Conservation (phyloP, 2,329 filamentous ascomycete genomes). For the Colletotrichum kahawae region DNA sequence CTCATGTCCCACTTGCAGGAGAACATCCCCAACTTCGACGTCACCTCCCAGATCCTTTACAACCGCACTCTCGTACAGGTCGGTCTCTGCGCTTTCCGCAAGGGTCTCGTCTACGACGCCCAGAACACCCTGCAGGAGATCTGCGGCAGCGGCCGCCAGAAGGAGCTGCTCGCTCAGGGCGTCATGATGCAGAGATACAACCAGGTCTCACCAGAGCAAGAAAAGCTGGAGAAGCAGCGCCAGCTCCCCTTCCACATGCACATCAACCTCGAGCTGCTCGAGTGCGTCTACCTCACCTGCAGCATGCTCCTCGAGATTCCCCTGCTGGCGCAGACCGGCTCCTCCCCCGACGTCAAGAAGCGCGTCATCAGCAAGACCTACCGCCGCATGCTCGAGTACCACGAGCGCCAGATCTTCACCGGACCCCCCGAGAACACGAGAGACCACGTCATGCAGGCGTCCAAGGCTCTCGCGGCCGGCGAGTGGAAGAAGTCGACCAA, state of each 20-base stretch:
- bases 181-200: slow-evolving; percentile 98
- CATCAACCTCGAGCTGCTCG: slow-evolving; percentile 97
- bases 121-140: slow-evolving; percentile 98
- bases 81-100: slow-evolving; percentile 96
- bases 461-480: slow-evolving; percentile 92
- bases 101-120: slow-evolving; percentile 94
- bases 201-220: slow-evolving; percentile 96
- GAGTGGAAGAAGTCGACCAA: slow-evolving; percentile 98
- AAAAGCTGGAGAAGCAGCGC: slow-evolving; percentile 94
- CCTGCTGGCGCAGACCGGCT: slow-evolving; percentile 93
- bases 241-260: slow-evolving; percentile 99
- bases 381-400: slow-evolving; percentile 98
- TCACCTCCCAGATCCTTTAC: slow-evolving; percentile 97
- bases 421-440: slow-evolving; percentile 98
- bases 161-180: slow-evolving; percentile 96
- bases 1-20: slow-evolving; percentile 99
- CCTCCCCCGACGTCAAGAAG: slow-evolving; percentile 96
- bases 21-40: slow-evolving; percentile 94
- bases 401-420: slow-evolving; percentile 98
- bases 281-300: slow-evolving; percentile 98
- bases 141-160: slow-evolving; percentile 95
- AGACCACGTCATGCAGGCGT: slow-evolving; percentile 99
- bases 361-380: slow-evolving; percentile 99
- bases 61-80: slow-evolving; percentile 98
- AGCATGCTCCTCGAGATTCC: slow-evolving; percentile 99